Evolutionary conservation across 2,329 filamentous ascomycete genomes (phyloP).

Genomic region (Monosporascus sp.): DNA sequence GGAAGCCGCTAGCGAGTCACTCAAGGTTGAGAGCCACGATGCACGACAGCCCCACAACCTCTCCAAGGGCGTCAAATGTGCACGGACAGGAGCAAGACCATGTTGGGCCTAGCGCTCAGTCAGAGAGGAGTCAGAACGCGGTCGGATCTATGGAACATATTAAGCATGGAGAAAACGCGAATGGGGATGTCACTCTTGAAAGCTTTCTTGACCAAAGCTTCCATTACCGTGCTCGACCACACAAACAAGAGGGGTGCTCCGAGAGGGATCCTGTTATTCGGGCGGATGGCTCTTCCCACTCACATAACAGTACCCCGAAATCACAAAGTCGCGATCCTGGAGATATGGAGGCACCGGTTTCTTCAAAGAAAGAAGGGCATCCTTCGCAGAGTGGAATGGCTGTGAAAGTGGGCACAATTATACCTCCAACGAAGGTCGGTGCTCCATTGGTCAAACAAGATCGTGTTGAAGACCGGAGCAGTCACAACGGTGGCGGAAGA

Average conservation of each 20-base stretch:
- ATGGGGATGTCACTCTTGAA: slow-evolving; percentile 14
- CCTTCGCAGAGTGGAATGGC: no score
- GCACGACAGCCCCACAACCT: not conserved
- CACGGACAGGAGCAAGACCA: not conserved
- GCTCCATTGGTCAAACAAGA: no score
- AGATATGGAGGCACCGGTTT: slow-evolving; percentile 1
- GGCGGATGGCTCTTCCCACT: not conserved
- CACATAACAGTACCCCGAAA: not conserved
- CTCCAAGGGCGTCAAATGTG: not conserved
- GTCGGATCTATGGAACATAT: not conserved
- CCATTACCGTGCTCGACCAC: slow-evolving; percentile 20
- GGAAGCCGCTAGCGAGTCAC: not conserved
- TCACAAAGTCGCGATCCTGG: slow-evolving; percentile 2
- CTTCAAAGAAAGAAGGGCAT: not conserved
- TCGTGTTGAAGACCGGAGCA: not conserved
- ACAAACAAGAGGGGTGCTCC: slow-evolving; percentile 6
- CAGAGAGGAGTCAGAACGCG: not conserved
- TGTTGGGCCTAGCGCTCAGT: not conserved
- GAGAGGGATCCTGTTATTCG: not conserved
- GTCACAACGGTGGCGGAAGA: not conserved
- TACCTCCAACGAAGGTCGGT: no score
- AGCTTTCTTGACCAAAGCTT: slow-evolving; percentile 24
- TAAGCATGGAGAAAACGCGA: not conserved
- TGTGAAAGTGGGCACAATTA: no score
- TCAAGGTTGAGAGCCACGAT: not conserved